These are phyloP conservation scores for Gelatoporia subvermispora DNA, from an alignment of 768 basidiomycete species.

Conservation along the genomic window DNA sequence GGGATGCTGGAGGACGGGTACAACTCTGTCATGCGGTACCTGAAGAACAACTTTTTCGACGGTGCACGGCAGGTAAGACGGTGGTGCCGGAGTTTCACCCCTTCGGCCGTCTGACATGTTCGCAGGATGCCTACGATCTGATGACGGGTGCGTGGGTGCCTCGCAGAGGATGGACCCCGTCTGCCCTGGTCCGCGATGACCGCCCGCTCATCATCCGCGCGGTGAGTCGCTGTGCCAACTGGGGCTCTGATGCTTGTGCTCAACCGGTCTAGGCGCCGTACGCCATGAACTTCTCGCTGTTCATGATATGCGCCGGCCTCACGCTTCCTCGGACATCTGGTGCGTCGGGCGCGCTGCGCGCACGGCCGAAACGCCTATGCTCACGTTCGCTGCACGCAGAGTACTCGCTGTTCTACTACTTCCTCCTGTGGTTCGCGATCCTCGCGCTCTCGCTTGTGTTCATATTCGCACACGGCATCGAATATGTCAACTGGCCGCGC, in stretches of 20 bases:
- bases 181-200: slow-evolving; percentile 68
- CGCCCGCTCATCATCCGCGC: slow-evolving; percentile 82
- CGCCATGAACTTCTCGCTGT: slow-evolving; percentile 70
- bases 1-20: slow-evolving; percentile 81
- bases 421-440: slow-evolving; percentile 72
- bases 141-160: slow-evolving; percentile 90
- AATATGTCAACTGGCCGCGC: slow-evolving; percentile 93
- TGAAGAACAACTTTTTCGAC: slow-evolving; percentile 97
- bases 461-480: slow-evolving; percentile 82
- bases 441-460: slow-evolving; percentile 59
- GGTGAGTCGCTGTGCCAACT: slow-evolving; percentile 41
- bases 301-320: slow-evolving; percentile 84
- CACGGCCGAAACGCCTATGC: background rate
- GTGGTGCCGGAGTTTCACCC: background rate
- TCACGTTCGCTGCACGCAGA: slow-evolving; percentile 45
- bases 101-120: background rate
- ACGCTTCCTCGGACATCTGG: slow-evolving; percentile 86
- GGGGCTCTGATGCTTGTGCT: slow-evolving; percentile 1
- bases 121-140: slow-evolving; percentile 91
- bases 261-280: slow-evolving; percentile 67
- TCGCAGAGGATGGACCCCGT: slow-evolving; percentile 64
- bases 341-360: slow-evolving; percentile 33
- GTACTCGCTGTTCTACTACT: slow-evolving; percentile 81
- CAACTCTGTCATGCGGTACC: slow-evolving; percentile 79
- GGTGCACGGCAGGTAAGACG: slow-evolving; percentile 74